Conservation (phyloP, 208 protist genomes). For the Dictyostelium gargantuum region DNA sequence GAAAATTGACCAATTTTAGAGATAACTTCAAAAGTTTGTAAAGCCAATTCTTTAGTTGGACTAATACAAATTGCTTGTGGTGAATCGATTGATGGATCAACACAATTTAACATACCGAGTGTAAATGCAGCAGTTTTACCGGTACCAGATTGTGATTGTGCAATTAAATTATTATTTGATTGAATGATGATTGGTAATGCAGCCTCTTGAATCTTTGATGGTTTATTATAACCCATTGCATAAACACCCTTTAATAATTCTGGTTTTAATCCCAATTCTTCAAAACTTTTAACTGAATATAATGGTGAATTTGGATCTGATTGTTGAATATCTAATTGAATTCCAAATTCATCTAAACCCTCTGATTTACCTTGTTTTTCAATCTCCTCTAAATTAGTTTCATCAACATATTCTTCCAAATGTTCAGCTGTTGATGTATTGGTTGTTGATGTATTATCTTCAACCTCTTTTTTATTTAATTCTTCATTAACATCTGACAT, state of each 20-base stretch:
- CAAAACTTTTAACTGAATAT: constrained; percentile 71
- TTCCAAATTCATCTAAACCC: not conserved
- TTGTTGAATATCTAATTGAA: constrained; percentile 35
- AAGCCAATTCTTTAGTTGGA: constrained; percentile 81
- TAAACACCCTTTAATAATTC: constrained; percentile 82
- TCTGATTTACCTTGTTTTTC: constrained; percentile 25
- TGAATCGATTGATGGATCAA: constrained; percentile 55
- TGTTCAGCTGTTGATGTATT: not conserved
- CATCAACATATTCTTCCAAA: not conserved
- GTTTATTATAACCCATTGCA: constrained; percentile 82
- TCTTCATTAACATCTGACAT: not conserved
- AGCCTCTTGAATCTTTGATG: constrained; percentile 83
- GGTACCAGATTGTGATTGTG: constrained; percentile 86
- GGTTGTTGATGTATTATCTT: not conserved
- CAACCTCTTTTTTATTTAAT: not conserved
- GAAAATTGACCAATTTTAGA: constrained; percentile 72
- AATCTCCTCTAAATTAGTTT: too few relatives aligned
- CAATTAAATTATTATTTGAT: constrained; percentile 76
- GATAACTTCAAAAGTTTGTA: constrained; percentile 76
- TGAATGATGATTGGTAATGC: constrained; percentile 81
- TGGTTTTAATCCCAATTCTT: constrained; percentile 68
- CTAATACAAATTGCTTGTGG: constrained; percentile 80
- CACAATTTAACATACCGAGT: constrained; percentile 80
- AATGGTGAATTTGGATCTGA: constrained; percentile 71
- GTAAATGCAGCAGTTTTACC: constrained; percentile 87